phyloP scores from a whole-genome alignment of 768 basidiomycete species.

The Tephrocybe sp. region DNA sequence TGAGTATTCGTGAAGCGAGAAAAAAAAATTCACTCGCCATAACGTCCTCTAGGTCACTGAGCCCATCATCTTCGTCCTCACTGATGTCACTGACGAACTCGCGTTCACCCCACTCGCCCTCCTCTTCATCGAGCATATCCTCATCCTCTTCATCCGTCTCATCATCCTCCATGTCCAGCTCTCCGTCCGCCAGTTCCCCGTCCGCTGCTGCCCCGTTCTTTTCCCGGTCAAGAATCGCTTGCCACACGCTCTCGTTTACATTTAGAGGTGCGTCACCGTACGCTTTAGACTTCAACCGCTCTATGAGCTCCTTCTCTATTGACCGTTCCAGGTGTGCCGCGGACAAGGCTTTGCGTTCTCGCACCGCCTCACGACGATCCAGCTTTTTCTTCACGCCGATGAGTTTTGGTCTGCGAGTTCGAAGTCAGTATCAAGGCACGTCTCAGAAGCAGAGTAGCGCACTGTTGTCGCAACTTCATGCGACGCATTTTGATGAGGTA shows the following conservation, averaged over 20 bases:
- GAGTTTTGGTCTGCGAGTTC: slow-evolving; percentile 71
- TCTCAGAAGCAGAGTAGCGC: slow-evolving; percentile 27
- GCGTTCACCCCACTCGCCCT: slow-evolving; percentile 58
- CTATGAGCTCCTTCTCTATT: slow-evolving; percentile 95
- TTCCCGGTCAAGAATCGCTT: slow-evolving; percentile 85
- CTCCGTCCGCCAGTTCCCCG: slow-evolving; percentile 47
- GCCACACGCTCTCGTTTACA: slow-evolving; percentile 97
- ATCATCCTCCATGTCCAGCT: slow-evolving; percentile 54
- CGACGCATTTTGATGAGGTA: slow-evolving; percentile 98
- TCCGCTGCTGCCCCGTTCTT: slow-evolving; percentile 51
- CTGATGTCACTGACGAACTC: slow-evolving; percentile 80
- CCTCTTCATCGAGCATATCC: slow-evolving; percentile 49
- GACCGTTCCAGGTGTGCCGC: slow-evolving; percentile 94
- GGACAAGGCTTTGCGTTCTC: slow-evolving; percentile 94
- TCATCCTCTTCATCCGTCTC: slow-evolving; percentile 65
- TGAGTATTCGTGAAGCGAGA: too few relatives aligned
- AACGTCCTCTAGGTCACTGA: slow-evolving; percentile 72
- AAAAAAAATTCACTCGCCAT: slow-evolving; percentile 42
- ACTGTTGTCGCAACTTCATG: slow-evolving; percentile 85
- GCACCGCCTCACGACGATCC: slow-evolving; percentile 86
- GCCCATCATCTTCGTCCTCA: slow-evolving; percentile 61
- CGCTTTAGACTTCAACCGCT: slow-evolving; percentile 93
- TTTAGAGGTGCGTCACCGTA: slow-evolving; percentile 98
- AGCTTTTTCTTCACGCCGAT: slow-evolving; percentile 97
- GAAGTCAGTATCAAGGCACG: neutral